Evolutionary conservation across 192 early-diverging fungal species (phyloP).

Genomic region (Mortierella claussenii): DNA sequence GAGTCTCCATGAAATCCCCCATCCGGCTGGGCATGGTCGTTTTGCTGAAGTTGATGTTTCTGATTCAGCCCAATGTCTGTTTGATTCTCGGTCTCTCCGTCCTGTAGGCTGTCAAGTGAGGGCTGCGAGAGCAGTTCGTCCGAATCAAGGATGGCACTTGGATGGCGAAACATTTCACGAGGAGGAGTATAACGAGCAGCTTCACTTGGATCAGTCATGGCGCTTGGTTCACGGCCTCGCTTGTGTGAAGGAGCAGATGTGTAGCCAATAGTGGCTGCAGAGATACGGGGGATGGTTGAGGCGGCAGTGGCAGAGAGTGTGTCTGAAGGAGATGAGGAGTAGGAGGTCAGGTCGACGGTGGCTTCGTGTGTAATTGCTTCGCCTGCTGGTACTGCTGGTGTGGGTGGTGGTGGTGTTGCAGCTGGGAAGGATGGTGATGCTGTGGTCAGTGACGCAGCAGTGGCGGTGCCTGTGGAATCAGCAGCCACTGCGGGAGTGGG

Average conservation of each 20-base stretch:
- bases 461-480: not conserved
- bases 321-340: not conserved
- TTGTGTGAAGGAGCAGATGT: slow-evolving; percentile 28
- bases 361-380: not conserved
- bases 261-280: not conserved
- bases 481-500: not conserved
- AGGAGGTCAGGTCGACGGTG: no score
- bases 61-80: not conserved
- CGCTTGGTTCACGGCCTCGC: slow-evolving; percentile 42
- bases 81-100: not conserved
- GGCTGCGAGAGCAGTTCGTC: slow-evolving; percentile 8
- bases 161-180: slow-evolving; percentile 39
- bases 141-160: not conserved
- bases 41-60: not conserved
- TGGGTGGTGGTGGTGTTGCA: not conserved
- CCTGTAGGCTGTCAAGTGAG: slow-evolving; percentile 2
- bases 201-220: slow-evolving; percentile 48
- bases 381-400: not conserved
- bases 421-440: not conserved
- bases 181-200: slow-evolving; percentile 49
- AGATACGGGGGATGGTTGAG: not conserved
- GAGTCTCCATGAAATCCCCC: slow-evolving; percentile 14
- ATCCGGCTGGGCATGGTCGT: not conserved
- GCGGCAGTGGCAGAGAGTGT: not conserved
- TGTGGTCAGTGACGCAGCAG: not conserved